Evolutionary conservation across 2,329 filamentous ascomycete species (phyloP).

Genomic region (Aphanoascus verrucosus): DNA sequence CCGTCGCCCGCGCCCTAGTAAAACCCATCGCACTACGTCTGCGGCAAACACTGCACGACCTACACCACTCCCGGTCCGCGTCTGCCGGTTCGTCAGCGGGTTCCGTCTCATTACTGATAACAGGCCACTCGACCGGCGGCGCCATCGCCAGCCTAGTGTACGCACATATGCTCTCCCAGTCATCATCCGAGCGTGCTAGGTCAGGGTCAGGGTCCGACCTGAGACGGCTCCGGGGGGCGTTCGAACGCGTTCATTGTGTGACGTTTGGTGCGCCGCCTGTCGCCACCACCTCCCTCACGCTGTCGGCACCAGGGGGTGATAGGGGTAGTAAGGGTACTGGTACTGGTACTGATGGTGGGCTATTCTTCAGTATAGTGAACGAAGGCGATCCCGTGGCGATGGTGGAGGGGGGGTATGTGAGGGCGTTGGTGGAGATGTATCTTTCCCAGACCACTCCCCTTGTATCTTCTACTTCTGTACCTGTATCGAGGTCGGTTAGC

Average conservation of each 20-base stretch:
- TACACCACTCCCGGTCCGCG: constrained; percentile 54
- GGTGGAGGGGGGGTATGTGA: constrained; percentile 66
- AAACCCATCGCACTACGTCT: constrained; percentile 60
- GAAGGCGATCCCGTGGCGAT: constrained; percentile 73
- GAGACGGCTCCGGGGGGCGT: constrained; percentile 55
- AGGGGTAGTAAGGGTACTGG: no score
- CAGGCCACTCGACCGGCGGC: constrained; percentile 76
- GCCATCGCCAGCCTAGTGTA: constrained; percentile 73
- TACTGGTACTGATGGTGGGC: no score
- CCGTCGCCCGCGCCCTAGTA: constrained; percentile 65
- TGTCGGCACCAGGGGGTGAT: constrained; percentile 41
- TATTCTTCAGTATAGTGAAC: constrained; percentile 73
- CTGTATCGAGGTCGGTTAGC: constrained; percentile 23
- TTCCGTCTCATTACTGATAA: constrained; percentile 68
- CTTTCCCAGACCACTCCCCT: constrained; percentile 49
- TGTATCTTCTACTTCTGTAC: no score
- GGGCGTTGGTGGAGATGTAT: constrained; percentile 62
- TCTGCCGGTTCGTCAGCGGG: no score
- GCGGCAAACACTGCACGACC: constrained; percentile 58
- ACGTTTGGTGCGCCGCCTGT: constrained; percentile 78
- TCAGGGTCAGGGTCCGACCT: constrained; percentile 67
- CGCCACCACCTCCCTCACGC: constrained; percentile 58
- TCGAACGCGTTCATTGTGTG: constrained; percentile 71
- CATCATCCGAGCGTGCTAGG: no score
- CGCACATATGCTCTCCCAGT: constrained; percentile 61